Evolutionary conservation across 1,139 yeast genomes (phyloP), one percentile per base, ranked within the genome.

Genomic region (Candida sojae): DNA sequence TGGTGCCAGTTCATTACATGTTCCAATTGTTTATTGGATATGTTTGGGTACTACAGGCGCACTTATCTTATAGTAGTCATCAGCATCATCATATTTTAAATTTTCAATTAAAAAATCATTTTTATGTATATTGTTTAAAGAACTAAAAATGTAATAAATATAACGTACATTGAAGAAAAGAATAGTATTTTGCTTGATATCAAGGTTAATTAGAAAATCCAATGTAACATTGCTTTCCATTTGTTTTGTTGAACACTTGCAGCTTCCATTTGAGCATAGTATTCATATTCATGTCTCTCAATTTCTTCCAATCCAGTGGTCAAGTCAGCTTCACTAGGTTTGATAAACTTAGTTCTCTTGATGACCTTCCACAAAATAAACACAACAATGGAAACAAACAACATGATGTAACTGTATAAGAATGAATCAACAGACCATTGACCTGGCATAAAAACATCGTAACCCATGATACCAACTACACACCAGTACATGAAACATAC

Each of bases 101-200:
- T 8, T 26, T 8, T 8, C 4, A 26, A 2, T 2, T 6, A 5
- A 6, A 26, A 6, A 26, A 6, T 26, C 29, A 26, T 3, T 26
- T 2, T 26, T 6, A 8, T 26, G n/a, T n/a, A 26, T 6, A 6
- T 26, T 26, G 9, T 26, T 6, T 26, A 5, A 6, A 26, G 9
- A 26, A 26, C 29, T 26, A 26, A 26, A 26, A 26, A 26, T 26
- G 9, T 26, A 6, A 26, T 26, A 4, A 26, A 26, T 26, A 26
- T 2, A 26, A 26, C 29, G 29, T 0, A 91, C 84, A 66, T 86
- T 86, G 43, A 87, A 83, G 8, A 92, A 88, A 17, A 17, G 21
- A 17, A 17, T 3, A 17, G 21, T 3, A 17, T 17, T 17, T 17
- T 17, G 21, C 21, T 17, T 17, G 3, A 17, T 17, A 17, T 3